A percentile compares a stretch with the other conserved stretches of the same genome.
These are phyloP conservation scores for Aquilaria yunnanensis DNA, from an alignment of 345 rosid genomes.

Conservation along the genomic window DNA sequence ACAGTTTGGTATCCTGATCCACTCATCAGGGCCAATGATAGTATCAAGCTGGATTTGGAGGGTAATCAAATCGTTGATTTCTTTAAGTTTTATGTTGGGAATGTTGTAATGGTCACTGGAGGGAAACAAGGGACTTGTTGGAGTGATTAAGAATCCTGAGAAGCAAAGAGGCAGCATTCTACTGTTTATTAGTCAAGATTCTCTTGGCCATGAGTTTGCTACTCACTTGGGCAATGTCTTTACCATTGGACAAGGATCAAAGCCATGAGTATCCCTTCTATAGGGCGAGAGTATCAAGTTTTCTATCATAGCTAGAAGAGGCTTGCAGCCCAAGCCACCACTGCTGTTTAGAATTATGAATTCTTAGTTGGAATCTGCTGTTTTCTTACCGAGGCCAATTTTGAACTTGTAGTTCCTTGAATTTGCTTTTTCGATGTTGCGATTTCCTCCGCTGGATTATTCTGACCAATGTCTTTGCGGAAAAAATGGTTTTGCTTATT, in stretches of 20 bases:
- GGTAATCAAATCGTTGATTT: constrained; percentile 38
- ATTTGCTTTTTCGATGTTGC: too few relatives aligned
- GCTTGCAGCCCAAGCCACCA: constrained; percentile 21
- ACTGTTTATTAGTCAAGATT: constrained; percentile 29
- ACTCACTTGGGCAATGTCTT: constrained; percentile 34
- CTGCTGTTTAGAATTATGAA: constrained; percentile 7
- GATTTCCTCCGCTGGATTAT: too few relatives aligned
- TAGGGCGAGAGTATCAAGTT: constrained; percentile 39
- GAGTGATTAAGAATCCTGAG: constrained; percentile 37
- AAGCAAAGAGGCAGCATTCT: constrained; percentile 36
- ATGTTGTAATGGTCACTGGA: constrained; percentile 64
- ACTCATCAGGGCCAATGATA: constrained; percentile 52
- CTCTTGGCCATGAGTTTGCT: constrained; percentile 33
- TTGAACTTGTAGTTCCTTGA: too few relatives aligned
- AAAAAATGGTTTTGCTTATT: too few relatives aligned
- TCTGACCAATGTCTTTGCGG: too few relatives aligned
- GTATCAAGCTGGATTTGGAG: constrained; percentile 50
- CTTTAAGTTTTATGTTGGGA: constrained; percentile 56
- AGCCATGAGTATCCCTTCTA: constrained; percentile 39
- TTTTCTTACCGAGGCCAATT: too few relatives aligned
- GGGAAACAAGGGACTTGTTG: constrained; percentile 57
- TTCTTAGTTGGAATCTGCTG: too few relatives aligned
- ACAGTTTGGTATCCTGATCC: constrained; percentile 65
- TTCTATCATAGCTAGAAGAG: constrained; percentile 46
- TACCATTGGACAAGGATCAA: constrained; percentile 31